Evolutionary conservation across 2,329 filamentous ascomycete species (phyloP), one percentile per base, ranked within the genome.

Genomic region (Penicillium sp.): DNA sequence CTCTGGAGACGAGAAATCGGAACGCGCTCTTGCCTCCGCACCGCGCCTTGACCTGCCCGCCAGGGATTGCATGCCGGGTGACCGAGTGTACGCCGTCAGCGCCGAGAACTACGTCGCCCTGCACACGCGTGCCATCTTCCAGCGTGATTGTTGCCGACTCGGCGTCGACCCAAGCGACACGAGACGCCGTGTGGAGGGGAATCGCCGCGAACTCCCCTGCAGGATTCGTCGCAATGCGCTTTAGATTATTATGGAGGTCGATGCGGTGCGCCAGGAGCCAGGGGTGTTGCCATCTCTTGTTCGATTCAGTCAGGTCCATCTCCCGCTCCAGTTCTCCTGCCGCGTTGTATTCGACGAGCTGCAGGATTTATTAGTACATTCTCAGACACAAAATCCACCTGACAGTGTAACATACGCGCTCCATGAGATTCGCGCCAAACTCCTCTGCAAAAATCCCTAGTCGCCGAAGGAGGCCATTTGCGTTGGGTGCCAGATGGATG

Each of bases 401-500:
- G 26, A 9, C 1, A n/a, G 41, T 11, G 13, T 11, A 17, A 26
- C 29, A 26, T 29, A 49, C 45, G 15, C 31, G 54, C 15, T 48
- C 29, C 30, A 46, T 64, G 7, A 29, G 51, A 50, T 58, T 63
- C 2, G 52, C 54, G 1, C 54, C 52, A 41, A 53, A 60, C n/a
- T 63, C 44, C 31, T 62, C 60, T 0, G 77, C 71, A 31, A 69
- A 69, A 1, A 83, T 60, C 0, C 81, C 79, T 56, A 82, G 69
- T 30, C 79, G 73, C 11, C 74, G 70, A 1, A 89, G 75, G 2
- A 89, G 71, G 0, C 85, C 84, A 71, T 87, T 86, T 2, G 81
- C 76, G 66, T 89, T 90, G 0, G 87, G 85, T 0, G 84, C 81
- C 3, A 89, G 73, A 69, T 88, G 85, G 6, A 89, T 79, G 0